Conservation (phyloP, 2,329 filamentous ascomycete species). For the Penicillium psychrosexuale region DNA sequence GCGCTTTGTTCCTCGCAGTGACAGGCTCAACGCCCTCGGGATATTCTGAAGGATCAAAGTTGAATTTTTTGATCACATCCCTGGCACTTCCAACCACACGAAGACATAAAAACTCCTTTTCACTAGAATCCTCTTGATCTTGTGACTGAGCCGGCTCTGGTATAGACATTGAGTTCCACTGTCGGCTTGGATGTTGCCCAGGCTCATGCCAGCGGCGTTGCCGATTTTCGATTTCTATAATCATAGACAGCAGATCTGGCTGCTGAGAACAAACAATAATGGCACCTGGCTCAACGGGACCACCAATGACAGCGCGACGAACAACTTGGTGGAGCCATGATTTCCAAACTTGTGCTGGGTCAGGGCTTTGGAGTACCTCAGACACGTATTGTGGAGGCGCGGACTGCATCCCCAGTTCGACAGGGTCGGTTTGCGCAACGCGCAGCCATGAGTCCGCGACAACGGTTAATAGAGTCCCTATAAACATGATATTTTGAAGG, state of each 20-base stretch:
- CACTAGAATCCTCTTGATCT: conserved; percentile 13
- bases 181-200: conserved; percentile 20
- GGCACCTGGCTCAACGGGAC: conserved; percentile 23
- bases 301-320: conserved; percentile 37
- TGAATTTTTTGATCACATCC: conserved; percentile 34
- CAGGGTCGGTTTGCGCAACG: conserved; percentile 36
- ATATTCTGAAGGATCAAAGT: conserved; percentile 37
- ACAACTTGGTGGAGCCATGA: conserved; percentile 40
- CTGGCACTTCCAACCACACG: conserved; percentile 36
- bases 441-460: conserved; percentile 45
- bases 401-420: conserved; percentile 36
- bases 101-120: conserved; percentile 35
- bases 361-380: conserved; percentile 25
- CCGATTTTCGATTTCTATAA: conserved; percentile 42
- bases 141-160: not conserved
- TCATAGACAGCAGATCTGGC: conserved; percentile 38
- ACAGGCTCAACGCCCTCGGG: conserved; percentile 23
- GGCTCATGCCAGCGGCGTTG: conserved; percentile 43
- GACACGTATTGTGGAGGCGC: conserved; percentile 33
- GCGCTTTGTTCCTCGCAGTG: not conserved
- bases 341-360: conserved; percentile 34
- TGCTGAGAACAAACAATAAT: conserved; percentile 28
- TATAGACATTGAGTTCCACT: conserved; percentile 8
- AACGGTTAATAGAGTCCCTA: conserved; percentile 45
- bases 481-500: conserved; percentile 48